These are phyloP conservation scores for Penicillium psychrosexuale DNA, from an alignment of 2,329 filamentous ascomycete genomes.

Conservation along the genomic window DNA sequence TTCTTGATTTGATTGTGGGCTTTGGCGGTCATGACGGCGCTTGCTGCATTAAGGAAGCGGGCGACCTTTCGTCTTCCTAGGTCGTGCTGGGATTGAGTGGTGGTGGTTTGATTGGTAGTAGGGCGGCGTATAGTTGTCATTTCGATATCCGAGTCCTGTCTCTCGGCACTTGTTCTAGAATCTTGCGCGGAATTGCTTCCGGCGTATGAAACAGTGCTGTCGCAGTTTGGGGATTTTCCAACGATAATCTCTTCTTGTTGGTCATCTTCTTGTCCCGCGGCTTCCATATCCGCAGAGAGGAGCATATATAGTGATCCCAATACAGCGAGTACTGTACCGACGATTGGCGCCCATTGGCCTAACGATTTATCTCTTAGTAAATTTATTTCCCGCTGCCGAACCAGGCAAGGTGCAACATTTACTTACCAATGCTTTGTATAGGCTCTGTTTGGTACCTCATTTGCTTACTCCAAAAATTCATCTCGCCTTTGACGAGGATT, in stretches of 20 bases:
- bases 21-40: conserved; percentile 49
- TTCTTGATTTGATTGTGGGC: conserved; percentile 50
- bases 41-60: conserved; percentile 42
- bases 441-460: conserved; percentile 61
- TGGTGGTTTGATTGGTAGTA: conserved; percentile 7
- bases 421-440: conserved; percentile 58
- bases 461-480: conserved; percentile 60
- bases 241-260: not conserved
- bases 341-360: conserved; percentile 40
- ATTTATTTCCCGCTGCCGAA: too few species aligned
- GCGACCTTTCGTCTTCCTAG: conserved; percentile 45
- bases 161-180: not conserved
- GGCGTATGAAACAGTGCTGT: not conserved
- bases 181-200: not conserved
- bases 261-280: conserved; percentile 17
- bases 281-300: conserved; percentile 39
- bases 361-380: not conserved
- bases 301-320: conserved; percentile 59
- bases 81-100: conserved; percentile 11
- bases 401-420: not conserved
- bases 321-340: conserved; percentile 57
- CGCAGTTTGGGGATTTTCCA: not conserved
- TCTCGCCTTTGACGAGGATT: conserved; percentile 57
- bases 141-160: not conserved
- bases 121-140: not conserved